Percentiles rank a stretch among this genome's conserved stretches.
Evolutionary conservation across 768 basidiomycete species (phyloP).

Genomic region (Lactifluus piperatus): DNA sequence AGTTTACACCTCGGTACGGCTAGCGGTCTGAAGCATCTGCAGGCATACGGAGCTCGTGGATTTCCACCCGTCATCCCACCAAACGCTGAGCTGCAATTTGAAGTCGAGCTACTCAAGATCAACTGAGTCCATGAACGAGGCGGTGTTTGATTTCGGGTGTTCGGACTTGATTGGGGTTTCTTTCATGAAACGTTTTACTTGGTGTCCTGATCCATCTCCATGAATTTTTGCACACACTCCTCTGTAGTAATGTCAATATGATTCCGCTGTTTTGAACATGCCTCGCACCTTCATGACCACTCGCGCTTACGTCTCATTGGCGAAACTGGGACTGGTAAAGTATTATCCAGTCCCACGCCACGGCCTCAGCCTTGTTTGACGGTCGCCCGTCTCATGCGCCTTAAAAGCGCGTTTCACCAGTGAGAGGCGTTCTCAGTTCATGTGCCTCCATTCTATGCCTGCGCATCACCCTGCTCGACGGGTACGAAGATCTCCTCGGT

Average conservation of each 20-base stretch:
- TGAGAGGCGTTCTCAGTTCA: not conserved
- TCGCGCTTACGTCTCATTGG: not conserved
- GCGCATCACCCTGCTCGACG: not conserved
- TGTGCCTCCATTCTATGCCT: not conserved
- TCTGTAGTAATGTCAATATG: slow-evolving; percentile 16
- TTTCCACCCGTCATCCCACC: slow-evolving; percentile 75
- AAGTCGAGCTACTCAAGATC: slow-evolving; percentile 77
- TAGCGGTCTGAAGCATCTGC: slow-evolving; percentile 1
- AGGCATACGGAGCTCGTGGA: slow-evolving; percentile 70
- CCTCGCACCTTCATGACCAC: slow-evolving; percentile 5
- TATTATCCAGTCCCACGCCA: not conserved
- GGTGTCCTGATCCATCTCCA: slow-evolving; percentile 12
- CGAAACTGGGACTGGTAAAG: not conserved
- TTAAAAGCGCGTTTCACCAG: not conserved
- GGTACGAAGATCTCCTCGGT: not conserved
- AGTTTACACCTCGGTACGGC: slow-evolving; percentile 9
- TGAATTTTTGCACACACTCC: slow-evolving; percentile 14
- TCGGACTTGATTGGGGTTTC: slow-evolving; percentile 16
- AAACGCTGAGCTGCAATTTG: slow-evolving; percentile 67
- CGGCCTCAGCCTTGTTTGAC: not conserved
- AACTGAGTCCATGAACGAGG: slow-evolving; percentile 27
- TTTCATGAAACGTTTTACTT: slow-evolving; percentile 3
- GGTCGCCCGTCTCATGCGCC: not conserved
- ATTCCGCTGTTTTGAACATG: not conserved
- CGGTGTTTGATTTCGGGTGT: slow-evolving; percentile 4